Evolutionary conservation across 176 grass and related monocot genomes (phyloP).

Genomic region (Areca catechu): DNA sequence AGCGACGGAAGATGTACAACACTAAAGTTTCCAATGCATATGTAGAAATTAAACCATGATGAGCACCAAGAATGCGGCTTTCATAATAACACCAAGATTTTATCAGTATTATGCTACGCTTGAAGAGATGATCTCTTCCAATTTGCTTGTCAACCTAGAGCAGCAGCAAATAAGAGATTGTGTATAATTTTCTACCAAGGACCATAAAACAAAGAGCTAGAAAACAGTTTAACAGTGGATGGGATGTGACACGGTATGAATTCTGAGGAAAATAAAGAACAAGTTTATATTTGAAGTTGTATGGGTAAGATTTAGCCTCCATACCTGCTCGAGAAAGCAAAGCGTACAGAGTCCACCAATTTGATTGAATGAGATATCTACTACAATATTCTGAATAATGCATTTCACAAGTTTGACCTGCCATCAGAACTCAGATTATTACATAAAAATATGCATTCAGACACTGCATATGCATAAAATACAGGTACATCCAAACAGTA

Average conservation of each 20-base stretch:
- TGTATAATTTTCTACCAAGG: background rate
- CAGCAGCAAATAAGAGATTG: constrained; percentile 8
- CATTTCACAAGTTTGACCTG: constrained; percentile 96
- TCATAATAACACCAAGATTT: constrained; percentile 97
- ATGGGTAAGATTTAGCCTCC: background rate
- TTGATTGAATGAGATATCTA: constrained; percentile 94
- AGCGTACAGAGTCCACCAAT: constrained; percentile 73
- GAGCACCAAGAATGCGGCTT: constrained; percentile 92
- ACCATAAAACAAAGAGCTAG: background rate
- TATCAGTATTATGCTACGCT: constrained; percentile 84
- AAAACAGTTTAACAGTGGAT: background rate
- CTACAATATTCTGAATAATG: constrained; percentile 71
- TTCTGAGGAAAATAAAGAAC: background rate
- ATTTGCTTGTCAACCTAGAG: constrained; percentile 63
- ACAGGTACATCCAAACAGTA: too few species aligned
- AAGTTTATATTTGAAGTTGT: background rate
- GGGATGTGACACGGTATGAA: too few species aligned
- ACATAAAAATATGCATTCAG: too few species aligned
- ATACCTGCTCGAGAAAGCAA: constrained; percentile 93
- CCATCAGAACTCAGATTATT: constrained; percentile 10
- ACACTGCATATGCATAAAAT: too few species aligned
- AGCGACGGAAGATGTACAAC: constrained; percentile 75
- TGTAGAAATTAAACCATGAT: constrained; percentile 88
- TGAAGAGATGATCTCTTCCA: constrained; percentile 68
- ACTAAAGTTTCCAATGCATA: constrained; percentile 90